Base-by-base conservation (phyloP, 2,329 filamentous ascomycete genomes). In the Microdochium trichocladiopsis region DNA sequence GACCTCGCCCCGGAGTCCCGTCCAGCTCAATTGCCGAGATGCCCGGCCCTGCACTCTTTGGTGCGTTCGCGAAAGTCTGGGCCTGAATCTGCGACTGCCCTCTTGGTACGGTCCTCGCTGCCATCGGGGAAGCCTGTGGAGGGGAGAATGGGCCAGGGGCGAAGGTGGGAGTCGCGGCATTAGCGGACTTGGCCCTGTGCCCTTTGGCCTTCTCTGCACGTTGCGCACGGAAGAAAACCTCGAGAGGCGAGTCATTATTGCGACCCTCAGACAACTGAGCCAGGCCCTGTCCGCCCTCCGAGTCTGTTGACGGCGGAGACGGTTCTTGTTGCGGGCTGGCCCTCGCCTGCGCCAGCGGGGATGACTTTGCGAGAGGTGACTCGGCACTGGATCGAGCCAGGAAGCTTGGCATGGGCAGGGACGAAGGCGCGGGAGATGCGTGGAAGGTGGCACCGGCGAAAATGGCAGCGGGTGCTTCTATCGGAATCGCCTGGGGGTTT, bases 391-490 rank as follows among this genome's bases (percentile, higher is more conserved):
- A 84, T 62, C 87, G 92, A 25, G 87, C 86, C 56, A 88, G 51
- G 36, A 59, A 58, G 14, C 55, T 57, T 22, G 52, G 52, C 47
- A 54, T 47, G 8, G 52, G 52, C 24, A 54, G 36, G 21, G 90
- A 85, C 9, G 91, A 95, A 1, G 94, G 88, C 2, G 92, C 93
- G 21, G 94, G 94, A 9, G 94, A 97, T 41, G 91, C 89, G 69
- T 96, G 92, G 68, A 97, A 99, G 4, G 91, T 95, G 31, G 93
- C 88, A 14, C 93, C 94, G 37, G 94, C 94, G 70, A 96, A 99
- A 47, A 87, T 84, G 54, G 82, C 75, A 49, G 70, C 70, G 25
- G 69, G 69, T 49, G 69, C 68, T 47, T 77, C 69, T 63, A 76
- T 78, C 57, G 73, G 65, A 25, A 70, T 71, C 50, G 76, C 72